These are phyloP conservation scores for Suillus hirtellus DNA, from an alignment of 768 basidiomycete species.

Conservation along the genomic window DNA sequence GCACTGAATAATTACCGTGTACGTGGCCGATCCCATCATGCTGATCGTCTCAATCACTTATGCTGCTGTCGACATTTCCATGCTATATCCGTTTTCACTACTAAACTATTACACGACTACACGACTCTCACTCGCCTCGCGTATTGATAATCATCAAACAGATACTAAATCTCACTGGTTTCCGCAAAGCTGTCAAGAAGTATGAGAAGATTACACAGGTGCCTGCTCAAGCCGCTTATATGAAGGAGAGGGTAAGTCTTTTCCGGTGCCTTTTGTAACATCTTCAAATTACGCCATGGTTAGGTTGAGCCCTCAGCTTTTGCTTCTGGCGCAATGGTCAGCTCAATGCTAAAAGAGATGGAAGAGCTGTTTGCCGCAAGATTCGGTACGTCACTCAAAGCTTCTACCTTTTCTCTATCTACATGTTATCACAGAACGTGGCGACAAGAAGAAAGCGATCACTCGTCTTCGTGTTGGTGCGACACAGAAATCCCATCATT, in stretches of 20 bases:
- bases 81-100: not conserved
- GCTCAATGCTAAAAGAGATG: slow-evolving; percentile 69
- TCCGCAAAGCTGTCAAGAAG: slow-evolving; percentile 84
- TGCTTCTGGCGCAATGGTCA: slow-evolving; percentile 59
- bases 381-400: no score
- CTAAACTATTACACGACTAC: not conserved
- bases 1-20: slow-evolving; percentile 89
- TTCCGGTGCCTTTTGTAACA: not conserved
- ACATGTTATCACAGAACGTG: no score
- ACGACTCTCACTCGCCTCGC: not conserved
- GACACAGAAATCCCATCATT: no score
- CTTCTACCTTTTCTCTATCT: no score
- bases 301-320: slow-evolving; percentile 73
- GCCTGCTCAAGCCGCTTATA: slow-evolving; percentile 73
- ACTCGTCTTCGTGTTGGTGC: no score
- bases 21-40: slow-evolving; percentile 21
- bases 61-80: not conserved
- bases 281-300: not conserved
- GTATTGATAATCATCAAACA: slow-evolving; percentile 26
- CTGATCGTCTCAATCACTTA: not conserved
- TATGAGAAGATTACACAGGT: slow-evolving; percentile 81
- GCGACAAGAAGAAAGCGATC: no score
- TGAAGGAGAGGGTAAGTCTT: slow-evolving; percentile 64
- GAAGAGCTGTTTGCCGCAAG: slow-evolving; percentile 68
- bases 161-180: slow-evolving; percentile 88